Base-by-base conservation (phyloP, 2,329 filamentous ascomycete genomes). In the Ceratocystis smalleyi region DNA sequence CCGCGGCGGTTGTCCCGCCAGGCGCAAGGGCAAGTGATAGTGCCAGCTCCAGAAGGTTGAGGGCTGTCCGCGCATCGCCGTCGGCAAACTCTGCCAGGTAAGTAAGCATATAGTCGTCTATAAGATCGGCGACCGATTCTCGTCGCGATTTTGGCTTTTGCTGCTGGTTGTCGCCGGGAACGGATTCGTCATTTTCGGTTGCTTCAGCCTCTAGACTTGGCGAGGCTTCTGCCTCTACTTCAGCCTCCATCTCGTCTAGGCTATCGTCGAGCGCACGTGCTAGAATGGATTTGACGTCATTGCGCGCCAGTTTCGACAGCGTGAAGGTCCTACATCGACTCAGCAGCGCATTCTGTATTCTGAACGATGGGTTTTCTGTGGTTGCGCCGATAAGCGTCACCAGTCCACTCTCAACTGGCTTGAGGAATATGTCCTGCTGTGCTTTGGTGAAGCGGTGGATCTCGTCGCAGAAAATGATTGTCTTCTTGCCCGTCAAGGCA, bases 391-490 rank as follows among this genome's bases (percentile, higher is more conserved):
- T 94, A 35, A 99, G 78, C 0, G 89, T 96, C 68, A 99, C 86
- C 32, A 88, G 88, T 5, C 94, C 94, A 0, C 85, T 85, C 75
- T 99, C 94, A 24, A 97, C 92, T 0, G 92, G 92, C 17, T 87
- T 89, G 1, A 99, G 78, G 69, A 97, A 97, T 0, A 96, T 88
- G 74, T 97, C 94, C 72, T 99, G 94, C 73, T 97, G 94, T 0
- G 85, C 81, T 75, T 96, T 96, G 69, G 82, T 88, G 77, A 96
- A 96, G 32, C 92, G 80, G 74, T 96, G 91, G 59, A 96, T 94
- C 77, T 97, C 94, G 75, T 99, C 94, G 76, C 92, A 96, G 73
- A 99, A 99, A 68, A 99, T 84, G 68, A 99, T 95, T 0, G 94
- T 97, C 75, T 89, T 92, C 67, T 91, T 82, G 1, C 92, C 92